A percentile compares a stretch with the other conserved stretches of the same genome.
phyloP scores from a whole-genome alignment of 1,284 basidiomycete genomes.

The Malassezia vespertilionis region DNA sequence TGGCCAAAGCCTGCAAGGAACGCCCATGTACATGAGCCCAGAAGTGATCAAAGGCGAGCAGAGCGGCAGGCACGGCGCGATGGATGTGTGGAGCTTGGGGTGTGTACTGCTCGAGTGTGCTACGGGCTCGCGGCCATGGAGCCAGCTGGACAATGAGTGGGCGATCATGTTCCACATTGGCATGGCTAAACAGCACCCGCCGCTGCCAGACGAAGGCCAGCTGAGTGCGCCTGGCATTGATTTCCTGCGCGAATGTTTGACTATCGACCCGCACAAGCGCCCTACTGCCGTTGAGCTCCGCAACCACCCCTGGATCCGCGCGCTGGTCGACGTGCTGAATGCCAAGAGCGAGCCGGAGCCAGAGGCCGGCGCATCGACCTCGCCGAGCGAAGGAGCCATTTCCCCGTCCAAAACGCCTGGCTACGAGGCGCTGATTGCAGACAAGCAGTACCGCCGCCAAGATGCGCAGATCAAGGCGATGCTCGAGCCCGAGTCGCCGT shows the following conservation, averaged over 20 bases:
- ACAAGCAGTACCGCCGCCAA: slow-evolving; percentile 31
- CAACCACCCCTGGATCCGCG: slow-evolving; percentile 73
- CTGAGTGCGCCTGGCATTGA: slow-evolving; percentile 80
- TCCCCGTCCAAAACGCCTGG: slow-evolving; percentile 14
- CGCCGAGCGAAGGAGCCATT: background rate
- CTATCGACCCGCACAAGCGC: slow-evolving; percentile 70
- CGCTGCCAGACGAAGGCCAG: slow-evolving; percentile 79
- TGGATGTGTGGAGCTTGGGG: slow-evolving; percentile 95
- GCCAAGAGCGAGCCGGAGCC: slow-evolving; percentile 19
- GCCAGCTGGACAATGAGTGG: slow-evolving; percentile 98
- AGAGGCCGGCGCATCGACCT: background rate
- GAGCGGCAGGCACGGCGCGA: slow-evolving; percentile 73
- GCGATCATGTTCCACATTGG: slow-evolving; percentile 99
- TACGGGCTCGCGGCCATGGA: slow-evolving; percentile 94
- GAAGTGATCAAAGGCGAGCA: slow-evolving; percentile 78
- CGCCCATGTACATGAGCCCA: slow-evolving; percentile 99
- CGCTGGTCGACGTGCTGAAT: slow-evolving; percentile 40
- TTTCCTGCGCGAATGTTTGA: slow-evolving; percentile 85
- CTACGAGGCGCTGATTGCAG: slow-evolving; percentile 27
- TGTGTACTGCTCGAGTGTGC: slow-evolving; percentile 93
- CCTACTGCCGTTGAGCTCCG: slow-evolving; percentile 77
- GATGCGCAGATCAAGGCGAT: slow-evolving; percentile 26
- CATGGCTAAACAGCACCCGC: slow-evolving; percentile 90
- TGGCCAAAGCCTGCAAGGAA: slow-evolving; percentile 60
- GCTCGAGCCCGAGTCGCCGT: slow-evolving; percentile 24